These are phyloP conservation scores for Fusarium annulatum DNA, from an alignment of 2,329 filamentous ascomycete species.

Conservation along the genomic window DNA sequence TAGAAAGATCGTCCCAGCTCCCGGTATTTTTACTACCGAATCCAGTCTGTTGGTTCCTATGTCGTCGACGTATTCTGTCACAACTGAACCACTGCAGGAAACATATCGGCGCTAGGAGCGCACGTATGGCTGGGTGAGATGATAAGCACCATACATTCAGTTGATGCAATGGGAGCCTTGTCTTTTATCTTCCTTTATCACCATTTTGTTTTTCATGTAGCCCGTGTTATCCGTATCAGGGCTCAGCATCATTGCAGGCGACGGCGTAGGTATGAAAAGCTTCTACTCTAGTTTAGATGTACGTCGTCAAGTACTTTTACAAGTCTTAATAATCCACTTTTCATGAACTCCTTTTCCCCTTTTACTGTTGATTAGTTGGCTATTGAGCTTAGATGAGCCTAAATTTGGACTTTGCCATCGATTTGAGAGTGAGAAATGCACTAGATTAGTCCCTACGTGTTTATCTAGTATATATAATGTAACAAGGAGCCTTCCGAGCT, in stretches of 20 bases:
- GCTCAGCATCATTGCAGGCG: constrained; percentile 33
- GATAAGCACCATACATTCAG: not conserved
- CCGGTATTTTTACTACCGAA: constrained; percentile 7
- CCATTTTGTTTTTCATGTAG: constrained; percentile 15
- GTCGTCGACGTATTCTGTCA: constrained; percentile 32
- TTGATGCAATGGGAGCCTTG: not conserved
- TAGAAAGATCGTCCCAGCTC: constrained; percentile 21
- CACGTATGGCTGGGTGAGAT: constrained; percentile 30
- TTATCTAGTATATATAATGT: constrained; percentile 29
- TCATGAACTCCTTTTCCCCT: not conserved
- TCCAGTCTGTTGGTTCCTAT: constrained; percentile 10
- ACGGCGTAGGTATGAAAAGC: constrained; percentile 25
- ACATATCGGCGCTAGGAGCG: constrained; percentile 39
- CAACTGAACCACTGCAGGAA: constrained; percentile 44
- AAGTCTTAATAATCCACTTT: constrained; percentile 4
- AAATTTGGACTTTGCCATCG: constrained; percentile 11
- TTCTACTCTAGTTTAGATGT: constrained; percentile 9
- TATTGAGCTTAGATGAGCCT: not conserved
- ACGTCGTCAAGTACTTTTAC: constrained; percentile 7
- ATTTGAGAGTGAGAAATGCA: constrained; percentile 26
- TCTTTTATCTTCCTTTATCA: not conserved
- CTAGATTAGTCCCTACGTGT: not conserved
- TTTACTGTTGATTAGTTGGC: constrained; percentile 1
- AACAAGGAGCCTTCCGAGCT: constrained; percentile 12
- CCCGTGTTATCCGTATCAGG: not conserved